Conservation (phyloP, 192 early-diverging fungal genomes). For the Mortierella antarctica region DNA sequence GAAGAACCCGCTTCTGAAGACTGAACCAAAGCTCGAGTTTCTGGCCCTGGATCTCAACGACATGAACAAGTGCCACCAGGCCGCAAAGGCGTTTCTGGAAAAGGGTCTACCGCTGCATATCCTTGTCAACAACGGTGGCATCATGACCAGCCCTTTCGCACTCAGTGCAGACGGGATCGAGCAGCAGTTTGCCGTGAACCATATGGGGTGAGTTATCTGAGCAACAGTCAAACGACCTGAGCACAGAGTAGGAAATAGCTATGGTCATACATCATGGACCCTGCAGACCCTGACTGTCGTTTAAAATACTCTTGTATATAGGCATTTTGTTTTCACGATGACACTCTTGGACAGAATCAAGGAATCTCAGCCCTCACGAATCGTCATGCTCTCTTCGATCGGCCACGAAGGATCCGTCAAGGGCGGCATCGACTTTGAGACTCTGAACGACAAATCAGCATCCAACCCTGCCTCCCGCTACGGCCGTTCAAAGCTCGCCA, state of each 20-base stretch:
- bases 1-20: constrained; percentile 4
- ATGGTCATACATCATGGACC: neutral
- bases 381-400: constrained; percentile 57
- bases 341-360: constrained; percentile 37
- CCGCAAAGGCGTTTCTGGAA: constrained; percentile 50
- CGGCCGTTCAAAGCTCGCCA: constrained; percentile 64
- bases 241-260: neutral
- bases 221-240: neutral
- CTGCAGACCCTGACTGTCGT: constrained; percentile 16
- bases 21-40: constrained; percentile 38
- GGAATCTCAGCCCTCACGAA: constrained; percentile 44
- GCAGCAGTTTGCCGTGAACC: constrained; percentile 61
- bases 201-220: constrained; percentile 54
- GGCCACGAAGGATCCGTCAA: constrained; percentile 41
- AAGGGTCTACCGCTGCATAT: constrained; percentile 61
- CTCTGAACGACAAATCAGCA: constrained; percentile 49
- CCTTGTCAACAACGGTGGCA: constrained; percentile 50
- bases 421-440: constrained; percentile 56
- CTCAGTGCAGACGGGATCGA: constrained; percentile 55
- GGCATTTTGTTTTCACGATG: constrained; percentile 54
- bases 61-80: constrained; percentile 35
- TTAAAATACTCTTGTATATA: constrained; percentile 22
- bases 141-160: constrained; percentile 30
- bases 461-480: constrained; percentile 52
- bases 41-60: constrained; percentile 47